These are phyloP conservation scores for Diaporthe capsici DNA, from an alignment of 2,329 filamentous ascomycete species.

Conservation along the genomic window DNA sequence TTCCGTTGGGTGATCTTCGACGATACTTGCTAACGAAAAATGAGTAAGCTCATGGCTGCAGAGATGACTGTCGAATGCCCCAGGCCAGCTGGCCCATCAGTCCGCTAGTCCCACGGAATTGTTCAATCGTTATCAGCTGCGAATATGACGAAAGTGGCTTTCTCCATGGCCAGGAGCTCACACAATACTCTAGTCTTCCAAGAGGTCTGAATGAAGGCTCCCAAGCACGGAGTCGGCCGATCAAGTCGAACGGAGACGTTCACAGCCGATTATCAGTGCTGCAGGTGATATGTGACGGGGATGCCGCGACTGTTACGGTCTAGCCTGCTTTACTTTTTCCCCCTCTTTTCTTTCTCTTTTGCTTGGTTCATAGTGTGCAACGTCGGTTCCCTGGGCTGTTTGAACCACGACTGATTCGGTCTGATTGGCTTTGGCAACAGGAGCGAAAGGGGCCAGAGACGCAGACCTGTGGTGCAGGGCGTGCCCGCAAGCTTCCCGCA, in stretches of 20 bases:
- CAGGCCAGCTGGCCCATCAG: not conserved
- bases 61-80: not conserved
- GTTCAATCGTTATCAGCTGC: not conserved
- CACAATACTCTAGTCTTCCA: not conserved
- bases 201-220: not conserved
- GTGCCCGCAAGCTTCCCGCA: slow-evolving; percentile 1
- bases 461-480: slow-evolving; percentile 12
- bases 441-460: slow-evolving; percentile 8
- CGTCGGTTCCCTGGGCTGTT: slow-evolving; percentile 2
- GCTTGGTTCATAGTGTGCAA: not conserved
- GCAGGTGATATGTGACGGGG: slow-evolving; percentile 21
- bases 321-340: not conserved
- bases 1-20: slow-evolving; percentile 44
- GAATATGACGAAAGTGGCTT: not conserved
- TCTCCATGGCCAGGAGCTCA: not conserved
- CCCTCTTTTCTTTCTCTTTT: not conserved
- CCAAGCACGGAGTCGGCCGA: not conserved
- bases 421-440: not conserved
- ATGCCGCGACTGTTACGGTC: not conserved
- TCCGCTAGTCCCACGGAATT: not conserved
- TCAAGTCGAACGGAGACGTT: not conserved
- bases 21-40: not conserved
- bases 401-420: not conserved
- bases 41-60: not conserved
- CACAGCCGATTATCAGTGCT: not conserved